Percentiles rank a stretch among this genome's conserved stretches.
These are phyloP conservation scores for Ceratocystis alfenasii DNA, from an alignment of 2,329 filamentous ascomycete species.

Conservation along the genomic window DNA sequence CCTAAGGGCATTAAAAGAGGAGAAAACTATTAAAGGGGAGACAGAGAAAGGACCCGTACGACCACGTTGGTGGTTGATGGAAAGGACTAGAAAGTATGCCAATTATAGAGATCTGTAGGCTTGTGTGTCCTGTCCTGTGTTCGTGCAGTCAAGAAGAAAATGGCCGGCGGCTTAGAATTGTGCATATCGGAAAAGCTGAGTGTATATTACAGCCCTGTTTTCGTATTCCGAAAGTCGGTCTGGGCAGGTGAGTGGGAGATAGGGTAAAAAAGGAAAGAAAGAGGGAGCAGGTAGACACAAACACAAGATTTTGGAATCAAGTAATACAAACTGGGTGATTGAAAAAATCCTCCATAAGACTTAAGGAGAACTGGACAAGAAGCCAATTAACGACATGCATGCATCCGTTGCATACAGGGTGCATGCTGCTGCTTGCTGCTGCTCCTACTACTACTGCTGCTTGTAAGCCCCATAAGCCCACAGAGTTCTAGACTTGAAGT, in stretches of 20 bases:
- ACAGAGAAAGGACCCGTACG: neutral
- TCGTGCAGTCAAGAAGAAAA: constrained; percentile 1
- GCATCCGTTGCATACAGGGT: neutral
- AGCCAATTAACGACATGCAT: neutral
- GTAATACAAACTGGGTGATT: neutral
- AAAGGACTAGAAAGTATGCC: neutral
- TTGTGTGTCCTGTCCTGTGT: neutral
- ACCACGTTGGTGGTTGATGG: neutral
- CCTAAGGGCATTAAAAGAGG: neutral
- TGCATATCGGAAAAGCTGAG: neutral
- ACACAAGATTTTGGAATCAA: neutral
- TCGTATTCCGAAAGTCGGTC: neutral
- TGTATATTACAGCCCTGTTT: constrained; percentile 3
- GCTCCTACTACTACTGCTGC: neutral
- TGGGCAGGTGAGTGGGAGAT: too few species aligned
- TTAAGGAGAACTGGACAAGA: neutral
- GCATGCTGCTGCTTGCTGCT: neutral
- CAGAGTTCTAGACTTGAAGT: neutral
- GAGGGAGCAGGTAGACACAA: neutral
- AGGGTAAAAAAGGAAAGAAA: neutral
- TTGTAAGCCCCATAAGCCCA: neutral
- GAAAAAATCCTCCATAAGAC: neutral
- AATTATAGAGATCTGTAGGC: neutral
- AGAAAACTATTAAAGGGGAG: neutral
- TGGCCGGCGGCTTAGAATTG: neutral